Base-by-base conservation (phyloP, 805 yeast species). In the Kluyveromyces aestuarii region DNA sequence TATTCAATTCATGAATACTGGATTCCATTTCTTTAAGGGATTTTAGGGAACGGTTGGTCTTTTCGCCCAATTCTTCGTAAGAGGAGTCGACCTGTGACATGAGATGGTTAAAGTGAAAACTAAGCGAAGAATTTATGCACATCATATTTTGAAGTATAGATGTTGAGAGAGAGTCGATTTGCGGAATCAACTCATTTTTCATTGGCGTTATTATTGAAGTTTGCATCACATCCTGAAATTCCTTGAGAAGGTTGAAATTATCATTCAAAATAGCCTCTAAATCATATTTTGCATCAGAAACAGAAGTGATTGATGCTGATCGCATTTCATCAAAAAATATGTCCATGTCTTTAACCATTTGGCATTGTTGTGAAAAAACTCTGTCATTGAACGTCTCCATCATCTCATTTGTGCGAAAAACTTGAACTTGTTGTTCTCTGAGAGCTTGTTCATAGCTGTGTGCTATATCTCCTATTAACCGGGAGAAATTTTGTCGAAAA, bases 81-180 rank as follows among this genome's bases (percentile, higher is more conserved):
- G 50, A 52, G 8, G 36, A 21, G 38, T 48, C 44, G 8, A 60
- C 39, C 33, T 51, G 49, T 6, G 47, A 42, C 44, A 52, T 53
- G 62, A 60, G 56, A 8, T 43, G n/a, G 7, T 44, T 39, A 9
- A 57, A 37, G 37, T 59, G 57, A n/a, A 39, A 47, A 7, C 40
- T 45, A 11, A 59, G 10, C 2, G 46, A 21, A 8, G 38, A 35
- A 6, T 51, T 54, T 9, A 53, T 47, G 1, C 41, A 36, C 36
- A 48, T 41, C 55, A 60, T 50, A 13, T 54, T 55, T 11, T 36
- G 13, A 8, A 53, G 16, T 10, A 60, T 27, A 10, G 46, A 46
- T 44, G 60, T 49, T 50, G 70, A 37, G 60, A 72, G 42, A 52
- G 71, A 40, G 53, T 61, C 27, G 67, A 72, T 50, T 55, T 72